phyloP scores from a whole-genome alignment of 768 basidiomycete species.

The Candolleomyces aberdarensis region DNA sequence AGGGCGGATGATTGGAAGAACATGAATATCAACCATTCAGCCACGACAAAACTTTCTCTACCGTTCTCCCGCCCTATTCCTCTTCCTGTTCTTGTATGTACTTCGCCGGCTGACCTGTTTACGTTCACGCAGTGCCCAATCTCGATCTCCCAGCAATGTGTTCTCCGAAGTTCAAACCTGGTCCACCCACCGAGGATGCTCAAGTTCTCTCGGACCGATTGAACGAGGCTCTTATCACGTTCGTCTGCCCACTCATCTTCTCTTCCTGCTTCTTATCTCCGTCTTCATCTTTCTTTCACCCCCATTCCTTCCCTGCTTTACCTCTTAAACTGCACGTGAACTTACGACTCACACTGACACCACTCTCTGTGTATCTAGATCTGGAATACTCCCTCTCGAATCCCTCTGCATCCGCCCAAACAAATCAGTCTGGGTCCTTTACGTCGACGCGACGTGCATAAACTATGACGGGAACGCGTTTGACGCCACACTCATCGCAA shows the following conservation, averaged over 20 bases:
- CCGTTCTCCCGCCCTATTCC: no score
- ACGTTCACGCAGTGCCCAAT: conserved; percentile 70
- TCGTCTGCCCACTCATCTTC: conserved; percentile 21
- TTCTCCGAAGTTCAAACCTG: conserved; percentile 91
- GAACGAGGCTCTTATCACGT: conserved; percentile 76
- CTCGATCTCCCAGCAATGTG: conserved; percentile 92
- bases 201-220: conserved; percentile 86
- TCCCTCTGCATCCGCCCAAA: conserved; percentile 78
- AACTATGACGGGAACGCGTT: conserved; percentile 97
- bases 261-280: no score
- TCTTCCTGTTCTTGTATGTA: no score
- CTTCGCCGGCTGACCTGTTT: no score
- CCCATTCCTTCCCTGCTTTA: neutral
- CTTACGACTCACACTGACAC: neutral
- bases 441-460: conserved; percentile 91
- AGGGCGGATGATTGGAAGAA: conserved; percentile 4
- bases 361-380: conserved; percentile 36
- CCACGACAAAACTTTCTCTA: no score
- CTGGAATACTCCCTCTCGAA: conserved; percentile 58
- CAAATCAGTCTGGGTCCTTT: conserved; percentile 89
- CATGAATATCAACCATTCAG: no score
- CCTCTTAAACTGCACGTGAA: no score
- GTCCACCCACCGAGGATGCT: conserved; percentile 92
- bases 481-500: conserved; percentile 85
- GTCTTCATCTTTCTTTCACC: neutral